phyloP scores from a whole-genome alignment of 306 rosid species.

The Malus domestica region DNA sequence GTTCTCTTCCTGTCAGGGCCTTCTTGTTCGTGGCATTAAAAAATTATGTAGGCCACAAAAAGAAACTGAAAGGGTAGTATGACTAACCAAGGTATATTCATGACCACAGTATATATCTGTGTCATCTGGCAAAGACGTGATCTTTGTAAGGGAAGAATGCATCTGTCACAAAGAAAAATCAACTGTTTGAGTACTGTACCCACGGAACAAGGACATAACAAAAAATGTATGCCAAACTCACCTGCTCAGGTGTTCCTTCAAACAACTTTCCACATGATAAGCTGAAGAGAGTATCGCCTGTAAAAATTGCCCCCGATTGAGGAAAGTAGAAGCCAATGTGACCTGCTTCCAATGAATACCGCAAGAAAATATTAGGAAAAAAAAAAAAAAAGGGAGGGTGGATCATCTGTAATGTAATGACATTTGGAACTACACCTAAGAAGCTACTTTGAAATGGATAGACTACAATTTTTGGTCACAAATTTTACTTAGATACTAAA shows the following conservation, averaged over 20 bases:
- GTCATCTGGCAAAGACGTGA: slow-evolving; percentile 63
- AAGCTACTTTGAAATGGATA: background rate
- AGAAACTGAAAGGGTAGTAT: background rate
- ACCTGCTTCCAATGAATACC: slow-evolving; percentile 31
- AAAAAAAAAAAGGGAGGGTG: background rate
- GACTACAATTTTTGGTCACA: background rate
- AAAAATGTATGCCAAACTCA: slow-evolving; percentile 17
- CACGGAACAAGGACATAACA: background rate
- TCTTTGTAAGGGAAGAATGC: slow-evolving; percentile 70
- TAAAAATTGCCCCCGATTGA: slow-evolving; percentile 61
- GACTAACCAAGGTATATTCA: slow-evolving; percentile 75
- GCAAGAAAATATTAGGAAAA: background rate
- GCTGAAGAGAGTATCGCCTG: slow-evolving; percentile 88
- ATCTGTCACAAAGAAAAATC: slow-evolving; percentile 46
- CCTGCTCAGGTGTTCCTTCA: slow-evolving; percentile 89
- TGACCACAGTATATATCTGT: slow-evolving; percentile 83
- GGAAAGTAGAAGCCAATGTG: slow-evolving; percentile 87
- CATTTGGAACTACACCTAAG: background rate
- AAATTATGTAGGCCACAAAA: slow-evolving; percentile 4
- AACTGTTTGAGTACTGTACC: background rate
- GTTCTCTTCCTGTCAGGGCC: slow-evolving; percentile 21
- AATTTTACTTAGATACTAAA: background rate
- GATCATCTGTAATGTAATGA: background rate
- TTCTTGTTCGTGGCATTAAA: background rate
- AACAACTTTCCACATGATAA: slow-evolving; percentile 90